Evolutionary conservation across 768 basidiomycete species (phyloP).

Genomic region (Hortiboletus flavorubellus): DNA sequence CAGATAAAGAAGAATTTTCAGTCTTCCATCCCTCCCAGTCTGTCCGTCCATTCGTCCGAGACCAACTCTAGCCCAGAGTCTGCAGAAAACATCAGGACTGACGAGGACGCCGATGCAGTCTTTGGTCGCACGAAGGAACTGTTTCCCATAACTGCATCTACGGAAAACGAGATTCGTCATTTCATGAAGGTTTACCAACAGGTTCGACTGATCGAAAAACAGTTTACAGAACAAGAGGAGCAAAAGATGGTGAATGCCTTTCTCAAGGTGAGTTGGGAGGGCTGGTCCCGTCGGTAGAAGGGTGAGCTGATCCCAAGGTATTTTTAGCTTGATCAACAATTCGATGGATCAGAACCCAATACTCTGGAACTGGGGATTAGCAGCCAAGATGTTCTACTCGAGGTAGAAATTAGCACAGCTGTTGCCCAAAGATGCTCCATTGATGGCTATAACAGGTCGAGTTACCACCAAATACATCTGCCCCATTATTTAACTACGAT

Average conservation of each 20-base stretch:
- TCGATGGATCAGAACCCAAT: not conserved
- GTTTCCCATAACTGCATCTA: slow-evolving; percentile 45
- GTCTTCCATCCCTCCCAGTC: slow-evolving; percentile 20
- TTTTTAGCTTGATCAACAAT: not conserved
- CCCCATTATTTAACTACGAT: not conserved
- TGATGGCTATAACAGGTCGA: not conserved
- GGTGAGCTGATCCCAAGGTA: not conserved
- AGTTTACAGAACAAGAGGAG: too few relatives aligned
- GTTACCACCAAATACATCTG: not conserved
- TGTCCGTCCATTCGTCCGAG: slow-evolving; percentile 40
- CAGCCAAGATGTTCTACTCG: not conserved
- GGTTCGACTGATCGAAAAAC: too few relatives aligned
- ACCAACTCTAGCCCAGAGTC: slow-evolving; percentile 15
- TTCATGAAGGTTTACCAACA: too few relatives aligned
- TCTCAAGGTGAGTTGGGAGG: too few relatives aligned
- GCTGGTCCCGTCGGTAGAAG: not conserved
- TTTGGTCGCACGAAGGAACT: slow-evolving; percentile 63
- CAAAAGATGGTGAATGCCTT: too few relatives aligned
- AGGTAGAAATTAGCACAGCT: not conserved
- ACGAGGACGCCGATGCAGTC: slow-evolving; percentile 62
- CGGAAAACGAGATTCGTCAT: slow-evolving; percentile 34
- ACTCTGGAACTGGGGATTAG: not conserved
- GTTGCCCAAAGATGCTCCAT: not conserved
- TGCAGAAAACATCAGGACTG: slow-evolving; percentile 53
- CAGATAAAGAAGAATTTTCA: slow-evolving; percentile 18